Conservation (phyloP, 2,329 filamentous ascomycete species). For the Paramyrothecium roridum region DNA sequence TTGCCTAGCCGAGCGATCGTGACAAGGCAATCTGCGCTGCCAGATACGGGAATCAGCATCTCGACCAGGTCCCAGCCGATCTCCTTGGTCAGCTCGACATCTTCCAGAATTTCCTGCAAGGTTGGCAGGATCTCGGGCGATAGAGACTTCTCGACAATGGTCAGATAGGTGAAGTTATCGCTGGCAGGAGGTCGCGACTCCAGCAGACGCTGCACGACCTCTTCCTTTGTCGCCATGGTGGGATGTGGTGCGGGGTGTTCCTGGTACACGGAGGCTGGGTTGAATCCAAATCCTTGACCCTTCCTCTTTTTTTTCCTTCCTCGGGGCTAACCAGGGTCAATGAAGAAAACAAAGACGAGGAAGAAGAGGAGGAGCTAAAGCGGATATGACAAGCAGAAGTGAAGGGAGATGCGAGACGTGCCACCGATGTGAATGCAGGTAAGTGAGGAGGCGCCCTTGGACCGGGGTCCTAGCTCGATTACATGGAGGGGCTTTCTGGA, state of each 20-base stretch:
- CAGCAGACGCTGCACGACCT: conserved; percentile 41
- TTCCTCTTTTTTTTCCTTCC: too few relatives aligned
- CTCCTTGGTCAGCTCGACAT: conserved; percentile 65
- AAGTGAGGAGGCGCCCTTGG: too few relatives aligned
- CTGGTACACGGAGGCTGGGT: background rate
- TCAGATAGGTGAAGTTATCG: conserved; percentile 75
- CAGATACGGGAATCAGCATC: conserved; percentile 65
- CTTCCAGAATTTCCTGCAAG: conserved; percentile 66
- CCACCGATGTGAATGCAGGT: too few relatives aligned
- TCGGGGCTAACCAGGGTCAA: too few relatives aligned
- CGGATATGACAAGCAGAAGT: too few relatives aligned
- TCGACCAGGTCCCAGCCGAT: conserved; percentile 85
- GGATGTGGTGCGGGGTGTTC: background rate
- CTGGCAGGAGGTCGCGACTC: conserved; percentile 49
- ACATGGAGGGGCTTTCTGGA: too few relatives aligned
- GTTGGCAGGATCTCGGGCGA: conserved; percentile 63
- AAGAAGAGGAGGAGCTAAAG: too few relatives aligned
- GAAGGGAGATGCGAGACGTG: too few relatives aligned
- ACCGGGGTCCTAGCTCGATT: too few relatives aligned
- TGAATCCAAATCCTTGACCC: background rate
- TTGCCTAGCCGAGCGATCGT: conserved; percentile 76
- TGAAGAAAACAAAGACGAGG: too few relatives aligned
- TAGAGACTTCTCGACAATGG: conserved; percentile 72
- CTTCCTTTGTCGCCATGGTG: conserved; percentile 30
- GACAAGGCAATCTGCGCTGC: conserved; percentile 67